Evolutionary conservation across 73 alveolate species (phyloP).

Genomic region (Durusdinium trenchii): DNA sequence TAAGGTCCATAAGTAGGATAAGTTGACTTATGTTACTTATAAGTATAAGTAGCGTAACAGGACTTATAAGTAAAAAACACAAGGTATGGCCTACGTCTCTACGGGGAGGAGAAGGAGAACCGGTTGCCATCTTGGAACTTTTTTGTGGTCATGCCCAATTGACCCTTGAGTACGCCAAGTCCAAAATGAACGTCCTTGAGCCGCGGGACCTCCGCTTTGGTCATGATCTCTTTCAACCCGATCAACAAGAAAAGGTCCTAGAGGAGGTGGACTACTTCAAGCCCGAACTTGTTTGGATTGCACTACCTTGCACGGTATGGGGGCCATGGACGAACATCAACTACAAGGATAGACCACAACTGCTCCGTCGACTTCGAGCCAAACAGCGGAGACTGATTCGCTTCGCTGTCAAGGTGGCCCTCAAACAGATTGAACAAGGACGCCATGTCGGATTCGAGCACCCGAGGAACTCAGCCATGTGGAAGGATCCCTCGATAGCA

Average conservation of each 20-base stretch:
- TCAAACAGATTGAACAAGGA: background rate
- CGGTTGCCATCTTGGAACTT: background rate
- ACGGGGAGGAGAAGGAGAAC: background rate
- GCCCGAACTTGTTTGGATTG: constrained; percentile 1
- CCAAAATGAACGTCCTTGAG: background rate
- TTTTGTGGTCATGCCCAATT: background rate
- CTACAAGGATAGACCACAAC: background rate
- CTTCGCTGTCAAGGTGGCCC: background rate
- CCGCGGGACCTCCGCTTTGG: background rate
- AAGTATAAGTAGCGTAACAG: too few species aligned
- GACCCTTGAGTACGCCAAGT: background rate
- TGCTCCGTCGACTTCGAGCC: background rate
- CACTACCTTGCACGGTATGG: constrained; percentile 29
- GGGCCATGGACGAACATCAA: background rate
- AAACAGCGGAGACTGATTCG: background rate
- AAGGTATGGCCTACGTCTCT: too few species aligned
- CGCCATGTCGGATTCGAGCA: background rate
- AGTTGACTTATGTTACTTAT: too few species aligned
- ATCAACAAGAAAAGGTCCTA: background rate
- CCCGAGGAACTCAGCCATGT: too few species aligned
- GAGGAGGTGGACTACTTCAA: background rate
- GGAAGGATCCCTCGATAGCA: too few species aligned
- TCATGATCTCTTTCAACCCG: background rate
- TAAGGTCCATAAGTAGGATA: too few species aligned
- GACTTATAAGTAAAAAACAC: too few species aligned